Conservation (phyloP, 2,329 filamentous ascomycete species). For the Venturia asperata region DNA sequence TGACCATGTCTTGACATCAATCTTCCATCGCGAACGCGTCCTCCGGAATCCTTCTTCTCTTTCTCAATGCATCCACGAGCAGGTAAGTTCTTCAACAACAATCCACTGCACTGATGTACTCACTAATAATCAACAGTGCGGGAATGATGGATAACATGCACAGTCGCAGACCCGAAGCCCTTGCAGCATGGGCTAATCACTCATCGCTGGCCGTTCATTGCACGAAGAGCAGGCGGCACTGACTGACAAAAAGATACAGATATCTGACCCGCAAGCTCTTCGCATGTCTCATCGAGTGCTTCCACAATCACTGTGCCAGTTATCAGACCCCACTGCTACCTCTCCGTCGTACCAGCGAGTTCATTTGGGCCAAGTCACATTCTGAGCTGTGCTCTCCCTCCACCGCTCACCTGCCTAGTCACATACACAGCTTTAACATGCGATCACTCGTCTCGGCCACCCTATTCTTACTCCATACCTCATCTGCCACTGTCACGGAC, state of each 20-base stretch:
- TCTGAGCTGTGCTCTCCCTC: background rate
- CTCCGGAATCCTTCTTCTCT: background rate
- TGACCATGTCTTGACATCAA: background rate
- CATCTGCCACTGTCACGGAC: slow-evolving; percentile 1
- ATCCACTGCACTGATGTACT: background rate
- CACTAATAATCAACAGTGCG: background rate
- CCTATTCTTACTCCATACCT: background rate
- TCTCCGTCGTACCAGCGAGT: background rate
- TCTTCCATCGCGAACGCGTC: background rate
- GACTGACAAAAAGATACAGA: slow-evolving; percentile 16
- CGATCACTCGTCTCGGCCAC: background rate
- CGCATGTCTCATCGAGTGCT: background rate
- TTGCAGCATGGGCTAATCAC: slow-evolving; percentile 5
- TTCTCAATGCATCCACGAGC: slow-evolving; percentile 1
- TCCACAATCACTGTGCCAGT: background rate
- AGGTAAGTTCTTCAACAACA: background rate
- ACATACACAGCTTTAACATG: background rate
- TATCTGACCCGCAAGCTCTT: slow-evolving; percentile 14
- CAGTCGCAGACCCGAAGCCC: slow-evolving; percentile 13
- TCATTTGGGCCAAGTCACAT: background rate
- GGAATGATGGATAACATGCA: background rate
- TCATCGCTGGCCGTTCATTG: slow-evolving; percentile 7
- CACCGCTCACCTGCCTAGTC: background rate
- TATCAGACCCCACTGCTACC: background rate
- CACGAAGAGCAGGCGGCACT: background rate